These are phyloP conservation scores for Cyberlindnera americana DNA, from an alignment of 805 yeast species.

Conservation along the genomic window DNA sequence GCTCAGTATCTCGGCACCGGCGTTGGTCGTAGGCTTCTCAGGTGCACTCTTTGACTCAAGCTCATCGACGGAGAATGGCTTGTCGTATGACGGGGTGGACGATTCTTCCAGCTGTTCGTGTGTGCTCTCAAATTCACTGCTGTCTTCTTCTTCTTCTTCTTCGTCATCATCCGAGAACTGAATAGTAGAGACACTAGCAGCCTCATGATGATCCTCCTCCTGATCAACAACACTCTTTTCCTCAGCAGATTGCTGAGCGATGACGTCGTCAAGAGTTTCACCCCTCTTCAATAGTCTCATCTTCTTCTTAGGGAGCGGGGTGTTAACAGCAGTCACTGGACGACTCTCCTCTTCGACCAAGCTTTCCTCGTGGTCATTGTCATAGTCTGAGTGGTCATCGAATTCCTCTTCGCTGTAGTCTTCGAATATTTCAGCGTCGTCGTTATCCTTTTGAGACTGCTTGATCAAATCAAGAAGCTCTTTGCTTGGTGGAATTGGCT, in stretches of 20 bases:
- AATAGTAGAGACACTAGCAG: constrained; percentile 17
- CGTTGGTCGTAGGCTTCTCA: not conserved
- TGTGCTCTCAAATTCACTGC: constrained; percentile 4
- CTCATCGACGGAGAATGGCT: constrained; percentile 1
- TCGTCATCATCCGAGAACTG: constrained; percentile 22
- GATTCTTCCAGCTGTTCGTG: constrained; percentile 1
- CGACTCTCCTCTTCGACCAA: constrained; percentile 3
- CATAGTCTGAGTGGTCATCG: constrained; percentile 18
- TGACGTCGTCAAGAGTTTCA: constrained; percentile 28
- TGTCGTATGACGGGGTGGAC: not conserved
- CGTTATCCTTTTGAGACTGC: constrained; percentile 12
- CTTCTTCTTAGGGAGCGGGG: too few relatives aligned
- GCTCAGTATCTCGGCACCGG: constrained; percentile 3
- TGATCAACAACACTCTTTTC: not conserved
- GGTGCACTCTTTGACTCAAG: not conserved
- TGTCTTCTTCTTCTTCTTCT: constrained; percentile 7
- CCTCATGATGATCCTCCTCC: constrained; percentile 6
- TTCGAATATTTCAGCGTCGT: constrained; percentile 25
- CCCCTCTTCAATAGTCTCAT: constrained; percentile 36
- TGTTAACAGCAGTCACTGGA: constrained; percentile 2
- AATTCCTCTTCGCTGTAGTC: constrained; percentile 23
- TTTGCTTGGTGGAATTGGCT: constrained; percentile 18
- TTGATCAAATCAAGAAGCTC: constrained; percentile 24
- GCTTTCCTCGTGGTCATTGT: constrained; percentile 7
- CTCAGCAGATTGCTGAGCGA: constrained; percentile 2